A percentile compares a stretch with the other conserved stretches of the same genome.
Conservation (phyloP, 1,139 yeast genomes). For the Candida sanyaensis region DNA sequence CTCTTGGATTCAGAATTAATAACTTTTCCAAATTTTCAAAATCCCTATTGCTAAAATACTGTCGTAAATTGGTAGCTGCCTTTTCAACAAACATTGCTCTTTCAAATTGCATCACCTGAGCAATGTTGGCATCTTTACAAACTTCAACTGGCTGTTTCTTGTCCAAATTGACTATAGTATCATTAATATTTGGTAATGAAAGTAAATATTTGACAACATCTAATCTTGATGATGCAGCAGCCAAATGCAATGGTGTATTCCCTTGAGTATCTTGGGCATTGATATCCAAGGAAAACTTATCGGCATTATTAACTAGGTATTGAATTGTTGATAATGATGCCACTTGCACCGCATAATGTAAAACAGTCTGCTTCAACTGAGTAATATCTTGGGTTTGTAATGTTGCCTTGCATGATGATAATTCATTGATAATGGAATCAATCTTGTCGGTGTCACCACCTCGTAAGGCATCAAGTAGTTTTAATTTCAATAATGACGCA, state of each 20-base stretch:
- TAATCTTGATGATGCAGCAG: slow-evolving; percentile 70
- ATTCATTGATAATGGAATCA: slow-evolving; percentile 40
- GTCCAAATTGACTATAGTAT: slow-evolving; percentile 72
- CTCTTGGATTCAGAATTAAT: slow-evolving; percentile 67
- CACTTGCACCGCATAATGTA: slow-evolving; percentile 88
- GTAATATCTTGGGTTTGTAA: slow-evolving; percentile 43
- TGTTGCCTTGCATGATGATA: slow-evolving; percentile 33
- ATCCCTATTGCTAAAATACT: slow-evolving; percentile 69
- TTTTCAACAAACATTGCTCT: slow-evolving; percentile 82
- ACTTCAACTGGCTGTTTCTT: slow-evolving; percentile 85
- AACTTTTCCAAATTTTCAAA: slow-evolving; percentile 65
- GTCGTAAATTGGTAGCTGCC: slow-evolving; percentile 69
- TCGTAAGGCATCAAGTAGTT: slow-evolving; percentile 65
- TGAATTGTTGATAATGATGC: slow-evolving; percentile 59
- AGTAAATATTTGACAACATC: slow-evolving; percentile 76
- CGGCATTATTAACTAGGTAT: slow-evolving; percentile 31
- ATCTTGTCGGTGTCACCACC: slow-evolving; percentile 51
- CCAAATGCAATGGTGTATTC: slow-evolving; percentile 89
- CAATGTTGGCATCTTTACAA: slow-evolving; percentile 58
- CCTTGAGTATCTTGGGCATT: slow-evolving; percentile 81
- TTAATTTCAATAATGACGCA: slow-evolving; percentile 66
- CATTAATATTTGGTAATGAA: slow-evolving; percentile 69
- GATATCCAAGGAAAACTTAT: slow-evolving; percentile 48
- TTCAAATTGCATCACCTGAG: slow-evolving; percentile 73
- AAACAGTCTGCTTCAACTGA: slow-evolving; percentile 46